Percentiles rank a stretch among this genome's conserved stretches.
phyloP scores from a whole-genome alignment of 805 yeast species.

The Suhomyces faveliae region DNA sequence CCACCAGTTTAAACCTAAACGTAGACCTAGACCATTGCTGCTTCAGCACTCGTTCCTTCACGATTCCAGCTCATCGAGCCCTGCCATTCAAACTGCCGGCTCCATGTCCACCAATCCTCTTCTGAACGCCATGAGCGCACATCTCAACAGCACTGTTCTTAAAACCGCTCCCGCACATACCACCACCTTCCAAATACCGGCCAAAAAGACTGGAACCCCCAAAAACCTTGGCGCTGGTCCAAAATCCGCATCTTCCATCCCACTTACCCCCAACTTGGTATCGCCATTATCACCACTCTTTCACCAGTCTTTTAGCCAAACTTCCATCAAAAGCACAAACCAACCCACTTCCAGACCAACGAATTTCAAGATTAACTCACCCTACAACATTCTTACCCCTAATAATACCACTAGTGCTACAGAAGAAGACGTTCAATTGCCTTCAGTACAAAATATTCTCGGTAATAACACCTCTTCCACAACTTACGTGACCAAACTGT shows the following conservation, averaged over 20 bases:
- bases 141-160: not conserved
- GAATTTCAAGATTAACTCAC: not conserved
- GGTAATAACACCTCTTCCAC: not conserved
- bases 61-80: constrained; percentile 11
- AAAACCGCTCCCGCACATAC: constrained; percentile 16
- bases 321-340: constrained; percentile 3
- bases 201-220: constrained; percentile 2
- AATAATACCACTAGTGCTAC: not conserved
- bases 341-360: not conserved
- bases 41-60: constrained; percentile 32
- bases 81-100: constrained; percentile 6
- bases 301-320: constrained; percentile 35
- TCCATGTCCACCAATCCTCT: constrained; percentile 1
- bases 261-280: constrained; percentile 30
- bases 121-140: constrained; percentile 1
- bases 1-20: constrained; percentile 34
- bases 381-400: constrained; percentile 1
- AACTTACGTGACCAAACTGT: not conserved
- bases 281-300: constrained; percentile 42
- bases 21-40: constrained; percentile 40
- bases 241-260: constrained; percentile 2
- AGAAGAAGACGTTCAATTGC: constrained; percentile 4
- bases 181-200: constrained; percentile 11
- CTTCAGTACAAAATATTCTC: constrained; percentile 10
- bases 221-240: not conserved